Percentiles rank a stretch among this genome's conserved stretches.
Conservation (phyloP, 176 grass and related monocot species). For the Triticum turgidum region DNA sequence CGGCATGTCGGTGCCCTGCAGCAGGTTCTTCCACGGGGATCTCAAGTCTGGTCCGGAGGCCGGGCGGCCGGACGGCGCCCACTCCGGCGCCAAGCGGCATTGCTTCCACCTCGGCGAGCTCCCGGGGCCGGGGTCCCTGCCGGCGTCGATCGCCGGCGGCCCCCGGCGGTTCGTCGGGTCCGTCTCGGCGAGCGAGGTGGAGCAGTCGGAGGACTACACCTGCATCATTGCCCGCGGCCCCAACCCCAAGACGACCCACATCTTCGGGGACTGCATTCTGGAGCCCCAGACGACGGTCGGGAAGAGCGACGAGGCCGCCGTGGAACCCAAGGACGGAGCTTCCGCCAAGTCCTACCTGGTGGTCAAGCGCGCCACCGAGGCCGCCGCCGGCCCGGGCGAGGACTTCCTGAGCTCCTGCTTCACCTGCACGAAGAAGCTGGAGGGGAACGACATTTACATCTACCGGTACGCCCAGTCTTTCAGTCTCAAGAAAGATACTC, state of each 20-base stretch:
- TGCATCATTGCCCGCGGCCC: slow-evolving; percentile 87
- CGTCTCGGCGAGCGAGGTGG: slow-evolving; percentile 83
- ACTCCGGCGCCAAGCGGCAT: slow-evolving; percentile 20
- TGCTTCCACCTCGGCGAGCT: slow-evolving; percentile 59
- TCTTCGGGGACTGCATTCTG: slow-evolving; percentile 89
- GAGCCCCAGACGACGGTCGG: slow-evolving; percentile 43
- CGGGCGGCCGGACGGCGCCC: neutral
- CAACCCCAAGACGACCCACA: slow-evolving; percentile 90
- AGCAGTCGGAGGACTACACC: slow-evolving; percentile 98
- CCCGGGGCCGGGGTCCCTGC: slow-evolving; percentile 56
- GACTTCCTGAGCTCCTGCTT: slow-evolving; percentile 80
- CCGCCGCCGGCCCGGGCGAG: neutral
- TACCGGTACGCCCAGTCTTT: slow-evolving; percentile 60
- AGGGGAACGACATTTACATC: slow-evolving; percentile 86
- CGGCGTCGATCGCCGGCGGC: slow-evolving; percentile 34
- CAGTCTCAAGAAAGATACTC: neutral
- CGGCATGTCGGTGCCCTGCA: slow-evolving; percentile 44
- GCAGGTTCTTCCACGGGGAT: slow-evolving; percentile 50
- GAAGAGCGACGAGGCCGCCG: slow-evolving; percentile 17
- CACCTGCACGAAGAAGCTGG: slow-evolving; percentile 72
- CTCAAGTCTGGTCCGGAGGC: slow-evolving; percentile 61
- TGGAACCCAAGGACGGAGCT: slow-evolving; percentile 30
- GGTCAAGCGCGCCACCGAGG: slow-evolving; percentile 34
- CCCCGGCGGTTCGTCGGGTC: slow-evolving; percentile 37
- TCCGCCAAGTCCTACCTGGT: slow-evolving; percentile 29